Evolutionary conservation across 2,329 filamentous ascomycete species (phyloP), one percentile per base, ranked within the genome.

Genomic region (Stagonosporopsis tanaceti): DNA sequence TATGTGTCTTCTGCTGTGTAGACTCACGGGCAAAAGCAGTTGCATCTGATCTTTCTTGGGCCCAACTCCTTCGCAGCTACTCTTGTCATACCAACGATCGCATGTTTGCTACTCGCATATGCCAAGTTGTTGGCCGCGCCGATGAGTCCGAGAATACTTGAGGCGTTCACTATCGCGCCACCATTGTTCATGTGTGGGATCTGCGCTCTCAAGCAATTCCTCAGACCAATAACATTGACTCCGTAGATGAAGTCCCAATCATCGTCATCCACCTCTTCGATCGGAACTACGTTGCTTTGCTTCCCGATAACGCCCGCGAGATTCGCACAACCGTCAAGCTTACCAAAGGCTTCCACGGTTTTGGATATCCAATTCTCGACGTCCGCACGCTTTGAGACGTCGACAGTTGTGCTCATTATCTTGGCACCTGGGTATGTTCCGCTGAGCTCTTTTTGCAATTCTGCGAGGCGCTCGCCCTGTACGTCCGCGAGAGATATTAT

Each of bases 331-430:
- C 71, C 70, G 37, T 73, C 71, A 0, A 74, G 77, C 48, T 79
- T 79, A 4, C 84, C 84, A 50, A 83, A 83, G 30, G 76, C 76
- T n/a, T 75, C 63, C n/a, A 85, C 64, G 5, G 71, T 73, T 1
- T 57, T 44, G 11, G 80, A 78, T 45, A 85, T 79, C 84, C 84
- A 86, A 20, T 65, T 65, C 28, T 86, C 81, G 9, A 85, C 84
- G 27, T 84, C 52, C 5, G 70, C 64, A 46, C 77, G 76, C 50
- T 79, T 77, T 28, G 79, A 80, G 15, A 86, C 75, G 57, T 86
- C 82, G 22, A 85, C 79, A 30, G 72, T 76, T n/a, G 74, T 74
- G 40, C 78, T 51, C 41, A 75, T 60, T 53, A 77, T 74, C 2
- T 67, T 55, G 0, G 59, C 59, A 1, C 69, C 68, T 0, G 53